Percentiles rank a stretch among this genome's conserved stretches.
Evolutionary conservation across 2,329 filamentous ascomycete genomes (phyloP).

Genomic region (Monosporascus sp.): DNA sequence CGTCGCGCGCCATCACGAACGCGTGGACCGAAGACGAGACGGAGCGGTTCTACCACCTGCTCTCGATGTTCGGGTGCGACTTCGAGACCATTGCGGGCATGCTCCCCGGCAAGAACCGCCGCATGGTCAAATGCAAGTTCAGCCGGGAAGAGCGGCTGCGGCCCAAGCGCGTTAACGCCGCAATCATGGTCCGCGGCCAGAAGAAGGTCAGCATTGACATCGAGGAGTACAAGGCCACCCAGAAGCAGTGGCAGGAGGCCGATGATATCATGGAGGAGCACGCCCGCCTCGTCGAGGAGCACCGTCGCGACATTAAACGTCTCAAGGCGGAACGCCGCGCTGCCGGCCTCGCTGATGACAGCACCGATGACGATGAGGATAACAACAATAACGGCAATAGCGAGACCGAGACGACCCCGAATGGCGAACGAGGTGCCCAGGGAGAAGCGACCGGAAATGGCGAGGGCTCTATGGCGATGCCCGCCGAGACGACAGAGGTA

Average conservation of each 20-base stretch:
- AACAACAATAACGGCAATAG: conserved; percentile 42
- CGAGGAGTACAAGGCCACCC: conserved; percentile 52
- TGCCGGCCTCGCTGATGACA: conserved; percentile 27
- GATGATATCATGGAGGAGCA: conserved; percentile 54
- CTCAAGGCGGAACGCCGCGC: conserved; percentile 35
- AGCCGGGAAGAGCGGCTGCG: conserved; percentile 70
- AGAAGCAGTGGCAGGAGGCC: conserved; percentile 42
- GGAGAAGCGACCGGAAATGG: conserved; percentile 39
- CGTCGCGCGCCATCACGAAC: conserved; percentile 56
- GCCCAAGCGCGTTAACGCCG: conserved; percentile 58
- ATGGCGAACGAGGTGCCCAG: background rate
- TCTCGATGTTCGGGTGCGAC: conserved; percentile 76
- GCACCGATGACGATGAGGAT: conserved; percentile 33
- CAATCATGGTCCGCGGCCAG: conserved; percentile 51
- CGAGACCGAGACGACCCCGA: background rate
- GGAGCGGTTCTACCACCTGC: conserved; percentile 69
- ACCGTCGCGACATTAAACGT: conserved; percentile 41
- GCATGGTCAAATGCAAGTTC: conserved; percentile 78
- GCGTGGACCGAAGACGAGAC: conserved; percentile 69
- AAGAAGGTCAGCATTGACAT: conserved; percentile 55
- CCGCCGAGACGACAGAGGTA: background rate
- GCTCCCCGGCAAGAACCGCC: conserved; percentile 67
- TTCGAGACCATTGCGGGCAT: conserved; percentile 75
- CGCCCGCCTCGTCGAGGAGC: conserved; percentile 35
- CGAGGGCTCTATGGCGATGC: conserved; percentile 10